Evolutionary conservation across 2,329 filamentous ascomycete species (phyloP).

Genomic region (Ploettnerulaceae sp.): DNA sequence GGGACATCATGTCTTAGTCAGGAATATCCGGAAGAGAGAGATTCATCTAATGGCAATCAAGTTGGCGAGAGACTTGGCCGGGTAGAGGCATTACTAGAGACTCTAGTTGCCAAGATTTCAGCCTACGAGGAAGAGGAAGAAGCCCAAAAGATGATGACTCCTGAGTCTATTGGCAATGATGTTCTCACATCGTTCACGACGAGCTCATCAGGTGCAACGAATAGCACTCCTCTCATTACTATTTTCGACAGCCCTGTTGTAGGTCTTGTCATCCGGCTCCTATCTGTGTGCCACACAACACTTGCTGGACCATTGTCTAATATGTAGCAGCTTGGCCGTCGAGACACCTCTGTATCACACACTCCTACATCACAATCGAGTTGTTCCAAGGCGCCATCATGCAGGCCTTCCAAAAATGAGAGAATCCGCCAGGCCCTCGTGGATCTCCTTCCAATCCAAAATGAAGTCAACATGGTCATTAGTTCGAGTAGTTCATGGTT

Average conservation of each 20-base stretch:
- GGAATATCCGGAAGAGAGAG: slow-evolving; percentile 32
- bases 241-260: slow-evolving; percentile 32
- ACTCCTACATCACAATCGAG: slow-evolving; percentile 22
- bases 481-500: slow-evolving; percentile 26
- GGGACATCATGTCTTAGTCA: slow-evolving; percentile 32
- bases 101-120: slow-evolving; percentile 28
- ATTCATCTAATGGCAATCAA: slow-evolving; percentile 24
- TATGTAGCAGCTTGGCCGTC: slow-evolving; percentile 24
- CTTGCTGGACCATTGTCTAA: too few species aligned
- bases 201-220: slow-evolving; percentile 9
- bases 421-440: slow-evolving; percentile 27
- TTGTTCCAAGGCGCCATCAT: slow-evolving; percentile 16
- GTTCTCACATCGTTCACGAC: slow-evolving; percentile 24
- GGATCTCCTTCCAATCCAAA: slow-evolving; percentile 30
- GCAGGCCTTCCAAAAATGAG: slow-evolving; percentile 25
- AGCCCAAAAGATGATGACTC: slow-evolving; percentile 27
- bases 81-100: slow-evolving; percentile 30
- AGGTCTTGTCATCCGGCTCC: slow-evolving; percentile 4
- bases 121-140: slow-evolving; percentile 30
- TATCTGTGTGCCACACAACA: too few species aligned
- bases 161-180: slow-evolving; percentile 29
- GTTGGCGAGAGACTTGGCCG: slow-evolving; percentile 32
- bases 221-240: slow-evolving; percentile 17
- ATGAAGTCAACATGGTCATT: slow-evolving; percentile 26
- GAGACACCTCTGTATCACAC: slow-evolving; percentile 19